Conservation (phyloP, 768 basidiomycete species). For the Podaxis sp. region DNA sequence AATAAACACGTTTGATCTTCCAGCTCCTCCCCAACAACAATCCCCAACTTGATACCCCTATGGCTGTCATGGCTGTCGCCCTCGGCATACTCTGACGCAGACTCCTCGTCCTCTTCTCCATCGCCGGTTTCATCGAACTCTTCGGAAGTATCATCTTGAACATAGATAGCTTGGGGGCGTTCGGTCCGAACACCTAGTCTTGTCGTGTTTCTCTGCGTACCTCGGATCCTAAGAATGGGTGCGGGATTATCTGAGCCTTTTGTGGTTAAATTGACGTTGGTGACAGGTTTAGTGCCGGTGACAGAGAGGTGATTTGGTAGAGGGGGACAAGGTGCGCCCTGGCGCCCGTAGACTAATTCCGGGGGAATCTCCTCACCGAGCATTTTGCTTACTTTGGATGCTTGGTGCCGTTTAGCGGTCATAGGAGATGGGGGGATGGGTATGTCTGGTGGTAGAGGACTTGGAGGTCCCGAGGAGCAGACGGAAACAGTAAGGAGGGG, state of each 20-base stretch:
- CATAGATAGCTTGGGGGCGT: slow-evolving; percentile 4
- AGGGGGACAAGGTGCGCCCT: background rate
- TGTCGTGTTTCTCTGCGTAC: background rate
- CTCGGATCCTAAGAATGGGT: background rate
- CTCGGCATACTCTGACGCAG: background rate
- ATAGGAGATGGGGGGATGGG: slow-evolving; percentile 18
- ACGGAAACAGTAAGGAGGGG: background rate
- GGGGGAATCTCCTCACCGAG: slow-evolving; percentile 19
- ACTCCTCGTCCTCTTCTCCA: background rate
- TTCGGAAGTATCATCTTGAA: background rate
- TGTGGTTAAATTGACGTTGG: background rate
- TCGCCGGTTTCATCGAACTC: background rate
- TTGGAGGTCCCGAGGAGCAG: background rate
- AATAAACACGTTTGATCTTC: background rate
- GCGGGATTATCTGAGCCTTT: background rate
- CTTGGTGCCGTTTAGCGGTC: slow-evolving; percentile 17
- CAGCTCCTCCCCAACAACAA: background rate
- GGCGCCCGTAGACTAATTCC: background rate
- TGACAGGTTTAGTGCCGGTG: background rate
- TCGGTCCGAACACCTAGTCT: background rate
- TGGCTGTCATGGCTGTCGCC: background rate
- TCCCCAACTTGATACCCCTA: background rate
- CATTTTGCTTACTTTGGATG: slow-evolving; percentile 21
- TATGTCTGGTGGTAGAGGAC: slow-evolving; percentile 11
- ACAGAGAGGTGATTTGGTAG: background rate